Conservation (phyloP, 805 yeast species). For the Diddensiella transvaalensis region DNA sequence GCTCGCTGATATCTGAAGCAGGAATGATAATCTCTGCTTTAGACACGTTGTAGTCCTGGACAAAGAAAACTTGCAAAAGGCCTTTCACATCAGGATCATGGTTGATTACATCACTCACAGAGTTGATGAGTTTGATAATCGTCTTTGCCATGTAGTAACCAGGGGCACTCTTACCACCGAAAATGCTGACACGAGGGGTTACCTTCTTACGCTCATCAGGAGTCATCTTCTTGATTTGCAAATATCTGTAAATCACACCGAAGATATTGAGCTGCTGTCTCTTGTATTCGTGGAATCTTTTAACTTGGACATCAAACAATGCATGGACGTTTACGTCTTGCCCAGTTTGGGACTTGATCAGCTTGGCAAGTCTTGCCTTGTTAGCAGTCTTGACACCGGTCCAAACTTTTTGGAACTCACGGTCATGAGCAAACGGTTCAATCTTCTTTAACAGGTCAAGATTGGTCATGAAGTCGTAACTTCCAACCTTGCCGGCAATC, state of each 20-base stretch:
- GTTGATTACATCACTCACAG: constrained; percentile 78
- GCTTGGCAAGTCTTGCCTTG: constrained; percentile 61
- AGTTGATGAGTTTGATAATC: constrained; percentile 78
- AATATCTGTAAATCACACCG: constrained; percentile 81
- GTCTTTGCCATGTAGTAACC: constrained; percentile 94
- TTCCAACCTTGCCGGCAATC: constrained; percentile 63
- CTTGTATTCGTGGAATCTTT: constrained; percentile 93
- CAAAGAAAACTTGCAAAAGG: constrained; percentile 77
- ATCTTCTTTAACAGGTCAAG: constrained; percentile 64
- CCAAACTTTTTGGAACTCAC: constrained; percentile 68
- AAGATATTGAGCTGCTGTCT: constrained; percentile 91
- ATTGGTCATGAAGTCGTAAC: constrained; percentile 61
- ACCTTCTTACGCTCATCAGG: constrained; percentile 57
- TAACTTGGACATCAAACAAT: constrained; percentile 87
- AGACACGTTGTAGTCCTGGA: constrained; percentile 91
- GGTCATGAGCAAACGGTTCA: constrained; percentile 64
- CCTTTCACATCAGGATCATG: constrained; percentile 70
- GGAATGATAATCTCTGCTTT: constrained; percentile 90
- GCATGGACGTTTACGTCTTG: constrained; percentile 68
- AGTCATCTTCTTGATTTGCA: constrained; percentile 66
- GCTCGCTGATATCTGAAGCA: constrained; percentile 87
- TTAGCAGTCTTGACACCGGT: constrained; percentile 63
- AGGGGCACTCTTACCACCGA: constrained; percentile 98
- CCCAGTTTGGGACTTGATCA: constrained; percentile 60
- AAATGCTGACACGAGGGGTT: constrained; percentile 71